Conservation (phyloP, 208 protist genomes). For the Wallacemonas sp. region DNA sequence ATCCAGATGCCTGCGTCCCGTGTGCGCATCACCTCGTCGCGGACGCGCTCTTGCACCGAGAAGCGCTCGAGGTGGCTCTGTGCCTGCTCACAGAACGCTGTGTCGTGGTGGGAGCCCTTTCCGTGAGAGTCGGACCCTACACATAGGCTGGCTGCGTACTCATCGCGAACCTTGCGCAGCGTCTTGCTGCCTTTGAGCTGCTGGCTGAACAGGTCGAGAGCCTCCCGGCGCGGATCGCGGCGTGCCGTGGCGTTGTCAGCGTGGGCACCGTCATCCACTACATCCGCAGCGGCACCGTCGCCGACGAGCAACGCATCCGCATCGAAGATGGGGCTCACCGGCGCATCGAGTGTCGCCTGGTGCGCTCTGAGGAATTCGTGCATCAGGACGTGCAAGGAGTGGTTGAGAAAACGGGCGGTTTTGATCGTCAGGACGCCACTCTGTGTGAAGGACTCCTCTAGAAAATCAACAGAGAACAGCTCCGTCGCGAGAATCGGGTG, state of each 20-base stretch:
- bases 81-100: slow-evolving; percentile 27
- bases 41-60: slow-evolving; percentile 45
- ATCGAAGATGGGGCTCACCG: slow-evolving; percentile 15
- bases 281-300: not conserved
- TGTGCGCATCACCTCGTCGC: slow-evolving; percentile 48
- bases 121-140: slow-evolving; percentile 9
- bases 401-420: slow-evolving; percentile 69
- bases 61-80: slow-evolving; percentile 37
- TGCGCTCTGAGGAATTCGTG: slow-evolving; percentile 48
- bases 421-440: slow-evolving; percentile 58
- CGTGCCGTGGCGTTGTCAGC: not conserved
- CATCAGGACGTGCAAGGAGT: slow-evolving; percentile 57
- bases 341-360: slow-evolving; percentile 22
- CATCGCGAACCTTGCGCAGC: slow-evolving; percentile 30
- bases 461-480: slow-evolving; percentile 68
- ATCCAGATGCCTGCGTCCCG: slow-evolving; percentile 58
- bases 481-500: slow-evolving; percentile 59
- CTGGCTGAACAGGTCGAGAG: slow-evolving; percentile 12
- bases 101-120: not conserved
- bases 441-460: slow-evolving; percentile 73
- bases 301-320: slow-evolving; percentile 5
- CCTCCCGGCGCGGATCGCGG: not conserved
- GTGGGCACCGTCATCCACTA: not conserved
- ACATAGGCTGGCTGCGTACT: slow-evolving; percentile 49
- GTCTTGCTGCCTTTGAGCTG: slow-evolving; percentile 22